A percentile compares a stretch with the other conserved stretches of the same genome.
phyloP scores from a whole-genome alignment of 2,329 filamentous ascomycete genomes.

The Cercospora zeae-maydis region DNA sequence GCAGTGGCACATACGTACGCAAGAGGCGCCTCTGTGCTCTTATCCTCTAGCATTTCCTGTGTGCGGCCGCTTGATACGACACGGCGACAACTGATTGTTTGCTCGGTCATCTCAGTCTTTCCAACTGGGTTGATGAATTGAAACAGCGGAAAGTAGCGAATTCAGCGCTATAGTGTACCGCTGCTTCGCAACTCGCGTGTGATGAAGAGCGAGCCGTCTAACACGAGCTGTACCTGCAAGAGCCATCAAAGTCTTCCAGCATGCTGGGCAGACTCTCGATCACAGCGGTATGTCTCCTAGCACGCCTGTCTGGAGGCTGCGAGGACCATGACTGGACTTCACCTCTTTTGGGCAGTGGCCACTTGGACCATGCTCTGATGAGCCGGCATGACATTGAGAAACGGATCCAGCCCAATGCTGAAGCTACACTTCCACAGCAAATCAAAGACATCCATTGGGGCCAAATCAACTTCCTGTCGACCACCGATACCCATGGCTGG shows the following conservation, averaged over 20 bases:
- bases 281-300: slow-evolving; percentile 12
- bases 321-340: slow-evolving; percentile 25
- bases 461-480: slow-evolving; percentile 35
- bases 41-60: background rate
- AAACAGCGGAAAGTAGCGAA: background rate
- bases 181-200: background rate
- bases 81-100: background rate
- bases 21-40: background rate
- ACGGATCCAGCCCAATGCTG: slow-evolving; percentile 21
- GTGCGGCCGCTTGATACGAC: background rate
- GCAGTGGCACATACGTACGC: background rate
- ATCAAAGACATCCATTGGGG: slow-evolving; percentile 27
- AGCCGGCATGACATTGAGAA: slow-evolving; percentile 16
- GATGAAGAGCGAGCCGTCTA: background rate
- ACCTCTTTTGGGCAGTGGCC: slow-evolving; percentile 17
- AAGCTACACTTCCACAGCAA: slow-evolving; percentile 22
- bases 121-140: background rate
- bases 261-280: slow-evolving; percentile 16
- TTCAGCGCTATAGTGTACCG: background rate
- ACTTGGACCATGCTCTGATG: slow-evolving; percentile 21
- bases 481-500: slow-evolving; percentile 61
- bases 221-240: background rate
- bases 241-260: slow-evolving; percentile 2
- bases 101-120: background rate
- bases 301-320: slow-evolving; percentile 14